Conservation (phyloP, 2,329 filamentous ascomycete genomes). For the Alternaria triticimaculans region DNA sequence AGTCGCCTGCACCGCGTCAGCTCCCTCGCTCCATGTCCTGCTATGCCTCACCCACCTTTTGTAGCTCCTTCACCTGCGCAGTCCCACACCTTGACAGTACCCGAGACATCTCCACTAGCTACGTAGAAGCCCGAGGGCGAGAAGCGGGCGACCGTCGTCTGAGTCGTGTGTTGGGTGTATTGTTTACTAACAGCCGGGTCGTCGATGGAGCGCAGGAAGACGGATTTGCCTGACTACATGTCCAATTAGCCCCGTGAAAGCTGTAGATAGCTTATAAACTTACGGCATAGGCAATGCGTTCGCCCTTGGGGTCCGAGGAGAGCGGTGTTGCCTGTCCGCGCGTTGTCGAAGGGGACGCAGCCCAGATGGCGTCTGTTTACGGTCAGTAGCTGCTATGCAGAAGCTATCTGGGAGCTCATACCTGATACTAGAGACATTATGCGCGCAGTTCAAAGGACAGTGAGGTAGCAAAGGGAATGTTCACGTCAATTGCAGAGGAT, state of each 20-base stretch:
- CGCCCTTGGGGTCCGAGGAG: slow-evolving; percentile 85
- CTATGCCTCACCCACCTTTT: slow-evolving; percentile 61
- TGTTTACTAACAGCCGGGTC: slow-evolving; percentile 83
- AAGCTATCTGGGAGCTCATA: slow-evolving; percentile 6
- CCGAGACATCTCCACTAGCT: slow-evolving; percentile 86
- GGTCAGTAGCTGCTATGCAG: slow-evolving; percentile 4
- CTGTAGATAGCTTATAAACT: neutral
- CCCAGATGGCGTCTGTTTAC: slow-evolving; percentile 73
- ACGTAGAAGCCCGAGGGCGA: slow-evolving; percentile 94
- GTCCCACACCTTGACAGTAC: slow-evolving; percentile 91
- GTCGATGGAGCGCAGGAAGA: slow-evolving; percentile 95
- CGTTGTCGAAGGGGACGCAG: slow-evolving; percentile 80
- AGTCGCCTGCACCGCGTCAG: slow-evolving; percentile 68
- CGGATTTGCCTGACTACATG: slow-evolving; percentile 85
- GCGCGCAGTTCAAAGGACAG: neutral
- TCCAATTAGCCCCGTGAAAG: slow-evolving; percentile 8
- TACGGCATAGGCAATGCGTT: slow-evolving; percentile 93
- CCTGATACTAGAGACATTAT: slow-evolving; percentile 28
- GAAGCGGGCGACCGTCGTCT: slow-evolving; percentile 92
- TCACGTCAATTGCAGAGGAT: neutral
- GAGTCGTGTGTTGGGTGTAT: slow-evolving; percentile 88
- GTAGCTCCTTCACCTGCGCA: slow-evolving; percentile 83
- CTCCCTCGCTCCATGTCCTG: slow-evolving; percentile 18
- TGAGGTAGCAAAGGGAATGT: neutral
- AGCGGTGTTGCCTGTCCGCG: slow-evolving; percentile 89